Base-by-base conservation (phyloP, 116 monocot species). In the Zostera marina region DNA sequence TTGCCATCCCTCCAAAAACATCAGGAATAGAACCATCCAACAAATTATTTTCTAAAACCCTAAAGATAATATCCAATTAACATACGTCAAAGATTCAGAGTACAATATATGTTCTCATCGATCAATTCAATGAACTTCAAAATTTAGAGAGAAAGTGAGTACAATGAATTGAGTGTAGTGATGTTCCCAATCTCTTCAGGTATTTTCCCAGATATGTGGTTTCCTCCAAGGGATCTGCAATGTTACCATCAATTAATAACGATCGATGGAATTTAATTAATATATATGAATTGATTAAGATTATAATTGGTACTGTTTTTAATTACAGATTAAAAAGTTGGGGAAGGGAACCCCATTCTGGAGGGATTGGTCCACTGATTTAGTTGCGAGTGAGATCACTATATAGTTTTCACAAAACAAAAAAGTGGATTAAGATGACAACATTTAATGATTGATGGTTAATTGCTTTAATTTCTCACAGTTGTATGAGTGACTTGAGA, bases 331-430 rank as follows among this genome's bases (percentile, higher is more conserved):
- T 67, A 12, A 44, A 15, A n/a, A 83, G 78, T 17, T 4, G 42
- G 20, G 64, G 63, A 49, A 70, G 67, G 11, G 70, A 57, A 19
- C 67, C 73, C 83, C 79, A 83, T 14, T 65, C 58, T 8, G 11
- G 24, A 13, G 78, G 83, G 6, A 83, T 72, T n/a, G 73, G 47
- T 17, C 83, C 83, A 70, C 42, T 75, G 44, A 83, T 70, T 54
- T 75, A 73, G 67, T 83, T 83, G 52, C 72, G 68, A 19, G 67
- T 62, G 9, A 83, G 70, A 51, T 83, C 83, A 21, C 83, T 83
- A 74, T 56, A n/a, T n/a, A n/a, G n/a, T 40, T 8, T 26, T 38
- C 2, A n/a, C n/a, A 7, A 15, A 39, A 59, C 13, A 41, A 11
- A 19, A 1, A 7, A 41, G 10, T 25, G 44, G 7, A 24, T n/a